These are phyloP conservation scores for Metschnikowia anglica DNA, from an alignment of 805 yeast genomes.

Conservation along the genomic window DNA sequence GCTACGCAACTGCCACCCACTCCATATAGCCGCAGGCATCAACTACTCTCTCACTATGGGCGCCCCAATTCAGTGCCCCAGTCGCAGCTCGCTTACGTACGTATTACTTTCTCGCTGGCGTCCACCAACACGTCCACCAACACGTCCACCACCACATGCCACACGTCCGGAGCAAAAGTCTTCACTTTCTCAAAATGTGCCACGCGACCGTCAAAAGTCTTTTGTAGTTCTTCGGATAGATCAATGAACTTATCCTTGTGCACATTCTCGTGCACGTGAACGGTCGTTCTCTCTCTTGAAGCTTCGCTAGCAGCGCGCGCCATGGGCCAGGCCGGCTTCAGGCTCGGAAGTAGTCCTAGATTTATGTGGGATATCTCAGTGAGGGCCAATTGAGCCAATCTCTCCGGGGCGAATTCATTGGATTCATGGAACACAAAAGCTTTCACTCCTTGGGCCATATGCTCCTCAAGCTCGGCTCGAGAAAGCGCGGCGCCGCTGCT, in stretches of 20 bases:
- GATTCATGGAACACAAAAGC: slow-evolving; percentile 62
- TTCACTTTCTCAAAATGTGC: slow-evolving; percentile 63
- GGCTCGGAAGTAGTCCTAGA: slow-evolving; percentile 75
- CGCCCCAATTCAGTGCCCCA: too few relatives aligned
- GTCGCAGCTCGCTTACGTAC: too few relatives aligned
- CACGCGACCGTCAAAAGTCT: slow-evolving; percentile 20
- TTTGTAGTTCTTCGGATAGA: slow-evolving; percentile 25
- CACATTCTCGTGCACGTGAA: slow-evolving; percentile 80
- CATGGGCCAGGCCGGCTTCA: slow-evolving; percentile 58
- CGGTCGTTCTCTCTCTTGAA: slow-evolving; percentile 19
- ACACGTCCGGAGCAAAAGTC: slow-evolving; percentile 84
- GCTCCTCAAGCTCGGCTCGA: background rate
- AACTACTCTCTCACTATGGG: too few relatives aligned
- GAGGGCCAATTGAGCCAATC: slow-evolving; percentile 32
- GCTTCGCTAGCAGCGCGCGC: slow-evolving; percentile 4
- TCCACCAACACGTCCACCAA: too few relatives aligned
- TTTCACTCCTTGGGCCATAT: slow-evolving; percentile 20
- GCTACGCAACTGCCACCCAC: too few relatives aligned
- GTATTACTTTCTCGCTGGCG: too few relatives aligned
- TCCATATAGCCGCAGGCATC: too few relatives aligned
- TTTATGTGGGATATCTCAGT: slow-evolving; percentile 58
- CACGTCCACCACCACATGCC: slow-evolving; percentile 61
- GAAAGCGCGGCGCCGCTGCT: slow-evolving; percentile 3
- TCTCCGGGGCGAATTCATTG: slow-evolving; percentile 49
- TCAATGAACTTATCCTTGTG: slow-evolving; percentile 40